Conservation (phyloP, 2,329 filamentous ascomycete genomes). For the Penicillium decumbens region DNA sequence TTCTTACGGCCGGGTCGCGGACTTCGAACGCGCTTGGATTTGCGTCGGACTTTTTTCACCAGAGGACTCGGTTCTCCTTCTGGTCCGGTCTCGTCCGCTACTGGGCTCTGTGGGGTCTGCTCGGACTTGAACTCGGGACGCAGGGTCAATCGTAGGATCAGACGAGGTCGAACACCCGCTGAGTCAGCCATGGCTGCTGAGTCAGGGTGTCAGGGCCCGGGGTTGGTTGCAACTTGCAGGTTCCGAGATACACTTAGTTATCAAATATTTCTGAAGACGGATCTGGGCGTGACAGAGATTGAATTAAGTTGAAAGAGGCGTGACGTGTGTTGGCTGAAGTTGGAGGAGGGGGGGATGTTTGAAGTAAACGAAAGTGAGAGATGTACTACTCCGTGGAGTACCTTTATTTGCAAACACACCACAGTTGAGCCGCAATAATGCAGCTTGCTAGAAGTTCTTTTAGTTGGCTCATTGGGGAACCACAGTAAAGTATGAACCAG, state of each 20-base stretch:
- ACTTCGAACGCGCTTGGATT: not conserved
- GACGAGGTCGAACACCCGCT: not conserved
- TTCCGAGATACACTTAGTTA: not conserved
- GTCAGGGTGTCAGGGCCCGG: not conserved
- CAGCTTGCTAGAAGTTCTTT: too few relatives aligned
- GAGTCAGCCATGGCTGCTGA: constrained; percentile 2
- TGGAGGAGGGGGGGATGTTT: too few relatives aligned
- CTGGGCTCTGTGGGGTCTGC: not conserved
- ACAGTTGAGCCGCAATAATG: too few relatives aligned
- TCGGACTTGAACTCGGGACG: not conserved
- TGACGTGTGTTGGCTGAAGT: too few relatives aligned
- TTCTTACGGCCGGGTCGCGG: not conserved
- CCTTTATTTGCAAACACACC: too few relatives aligned
- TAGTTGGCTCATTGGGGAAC: too few relatives aligned
- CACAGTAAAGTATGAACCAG: too few relatives aligned
- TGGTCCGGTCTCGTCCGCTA: not conserved
- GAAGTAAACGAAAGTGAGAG: too few relatives aligned
- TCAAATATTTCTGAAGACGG: not conserved
- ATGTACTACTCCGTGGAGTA: too few relatives aligned
- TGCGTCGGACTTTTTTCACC: not conserved
- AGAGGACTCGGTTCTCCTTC: not conserved
- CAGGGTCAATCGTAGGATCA: not conserved
- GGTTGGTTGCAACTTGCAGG: not conserved
- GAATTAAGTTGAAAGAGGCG: not conserved
- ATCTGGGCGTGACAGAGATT: not conserved